Evolutionary conservation across 1,284 basidiomycete genomes (phyloP).

Genomic region (Heterobasidion annosum): DNA sequence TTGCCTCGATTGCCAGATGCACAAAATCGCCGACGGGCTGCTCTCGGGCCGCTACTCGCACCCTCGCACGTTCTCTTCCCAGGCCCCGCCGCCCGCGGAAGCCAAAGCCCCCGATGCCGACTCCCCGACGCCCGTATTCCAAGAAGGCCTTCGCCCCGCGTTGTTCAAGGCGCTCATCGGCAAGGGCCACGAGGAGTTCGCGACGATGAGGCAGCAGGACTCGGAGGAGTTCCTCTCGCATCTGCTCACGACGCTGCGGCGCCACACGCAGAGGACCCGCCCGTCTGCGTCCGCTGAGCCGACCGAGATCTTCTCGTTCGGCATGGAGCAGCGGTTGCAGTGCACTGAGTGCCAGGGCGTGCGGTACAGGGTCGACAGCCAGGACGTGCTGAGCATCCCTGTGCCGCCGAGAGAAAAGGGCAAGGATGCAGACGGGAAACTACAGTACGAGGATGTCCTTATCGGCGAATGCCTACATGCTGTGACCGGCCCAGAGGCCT

Average conservation of each 20-base stretch:
- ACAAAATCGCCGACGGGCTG: constrained; percentile 89
- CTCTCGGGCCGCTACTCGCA: constrained; percentile 87
- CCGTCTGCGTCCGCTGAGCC: constrained; percentile 37
- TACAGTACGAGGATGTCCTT: constrained; percentile 61
- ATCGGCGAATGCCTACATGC: constrained; percentile 63
- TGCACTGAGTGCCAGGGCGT: constrained; percentile 82
- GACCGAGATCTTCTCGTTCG: constrained; percentile 75
- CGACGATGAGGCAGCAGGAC: constrained; percentile 97
- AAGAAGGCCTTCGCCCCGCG: constrained; percentile 78
- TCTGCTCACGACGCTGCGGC: constrained; percentile 63
- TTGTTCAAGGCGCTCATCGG: constrained; percentile 90
- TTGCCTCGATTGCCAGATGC: constrained; percentile 93
- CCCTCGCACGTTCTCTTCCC: constrained; percentile 32
- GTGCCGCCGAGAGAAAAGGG: constrained; percentile 59
- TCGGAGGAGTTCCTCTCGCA: constrained; percentile 92
- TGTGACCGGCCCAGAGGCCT: constrained; percentile 57
- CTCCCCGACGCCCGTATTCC: constrained; percentile 58
- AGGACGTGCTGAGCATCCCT: constrained; percentile 74
- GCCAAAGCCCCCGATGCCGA: constrained; percentile 26
- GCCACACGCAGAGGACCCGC: constrained; percentile 44
- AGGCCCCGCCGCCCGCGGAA: constrained; percentile 18
- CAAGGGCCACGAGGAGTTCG: constrained; percentile 89
- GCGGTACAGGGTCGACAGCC: constrained; percentile 76
- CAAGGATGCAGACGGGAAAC: constrained; percentile 52
- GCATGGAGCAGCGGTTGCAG: constrained; percentile 78